phyloP scores from a whole-genome alignment of 208 protist genomes.

The Acanthamoeba sp. region DNA sequence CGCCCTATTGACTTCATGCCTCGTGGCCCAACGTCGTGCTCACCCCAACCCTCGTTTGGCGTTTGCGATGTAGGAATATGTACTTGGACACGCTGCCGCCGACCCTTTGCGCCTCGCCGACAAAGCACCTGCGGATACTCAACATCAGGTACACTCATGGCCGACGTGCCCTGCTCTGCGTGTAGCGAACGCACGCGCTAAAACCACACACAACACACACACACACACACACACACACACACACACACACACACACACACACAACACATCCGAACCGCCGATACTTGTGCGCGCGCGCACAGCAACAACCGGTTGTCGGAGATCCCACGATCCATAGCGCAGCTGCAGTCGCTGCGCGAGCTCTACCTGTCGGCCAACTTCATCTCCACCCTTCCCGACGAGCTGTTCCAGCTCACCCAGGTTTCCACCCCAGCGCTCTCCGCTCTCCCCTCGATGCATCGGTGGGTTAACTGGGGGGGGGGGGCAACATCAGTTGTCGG shows the following conservation, averaged over 20 bases:
- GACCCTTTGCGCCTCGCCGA: neutral
- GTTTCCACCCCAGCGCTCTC: neutral
- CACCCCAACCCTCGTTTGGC: no score
- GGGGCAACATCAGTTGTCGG: constrained; percentile 53
- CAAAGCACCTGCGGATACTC: neutral
- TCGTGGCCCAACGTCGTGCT: no score
- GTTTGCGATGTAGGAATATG: neutral
- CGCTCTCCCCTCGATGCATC: neutral
- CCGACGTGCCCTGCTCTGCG: no score
- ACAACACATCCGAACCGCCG: no score
- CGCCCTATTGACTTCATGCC: no score
- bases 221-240: neutral
- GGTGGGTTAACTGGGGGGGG: no score
- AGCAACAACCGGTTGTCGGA: constrained; percentile 49
- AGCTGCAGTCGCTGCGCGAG: constrained; percentile 34
- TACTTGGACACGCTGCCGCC: neutral
- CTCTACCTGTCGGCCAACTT: constrained; percentile 33
- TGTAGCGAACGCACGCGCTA: neutral
- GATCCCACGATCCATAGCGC: constrained; percentile 1
- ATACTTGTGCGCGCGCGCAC: neutral
- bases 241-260: no score
- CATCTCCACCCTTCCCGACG: constrained; percentile 30
- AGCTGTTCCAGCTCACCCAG: constrained; percentile 50
- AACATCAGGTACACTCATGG: neutral
- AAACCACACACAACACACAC: no score